A percentile compares a stretch with the other conserved stretches of the same genome.
These are phyloP conservation scores for Sclerotinia glacialis DNA, from an alignment of 2,329 filamentous ascomycete species.

Conservation along the genomic window DNA sequence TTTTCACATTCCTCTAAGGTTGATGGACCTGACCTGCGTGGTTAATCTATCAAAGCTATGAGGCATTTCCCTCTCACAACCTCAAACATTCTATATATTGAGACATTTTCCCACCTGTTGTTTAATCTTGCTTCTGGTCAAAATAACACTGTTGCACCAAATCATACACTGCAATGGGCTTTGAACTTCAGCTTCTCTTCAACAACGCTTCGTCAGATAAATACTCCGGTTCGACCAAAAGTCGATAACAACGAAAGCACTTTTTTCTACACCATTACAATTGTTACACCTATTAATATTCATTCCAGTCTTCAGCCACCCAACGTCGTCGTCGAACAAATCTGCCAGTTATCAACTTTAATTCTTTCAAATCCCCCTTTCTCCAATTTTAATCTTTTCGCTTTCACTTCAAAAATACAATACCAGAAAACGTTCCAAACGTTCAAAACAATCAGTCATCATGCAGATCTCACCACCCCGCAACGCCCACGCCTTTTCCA, in stretches of 20 bases:
- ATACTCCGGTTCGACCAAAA: constrained; percentile 12
- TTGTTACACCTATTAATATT: constrained; percentile 21
- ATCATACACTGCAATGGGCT: constrained; percentile 18
- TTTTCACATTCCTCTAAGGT: constrained; percentile 11
- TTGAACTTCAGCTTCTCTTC: constrained; percentile 10
- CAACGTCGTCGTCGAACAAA: constrained; percentile 2
- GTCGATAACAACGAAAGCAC: constrained; percentile 21
- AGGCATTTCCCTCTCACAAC: constrained; percentile 18
- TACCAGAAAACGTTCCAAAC: neutral
- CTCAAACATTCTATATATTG: constrained; percentile 19
- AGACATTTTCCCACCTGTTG: constrained; percentile 16
- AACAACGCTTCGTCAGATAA: constrained; percentile 17
- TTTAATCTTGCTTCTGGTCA: neutral
- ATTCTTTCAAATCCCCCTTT: neutral
- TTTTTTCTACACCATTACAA: constrained; percentile 15
- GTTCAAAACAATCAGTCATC: constrained; percentile 6
- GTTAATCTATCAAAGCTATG: neutral
- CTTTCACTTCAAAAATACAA: neutral
- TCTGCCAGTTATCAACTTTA: neutral
- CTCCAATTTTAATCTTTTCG: neutral
- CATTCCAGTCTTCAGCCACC: constrained; percentile 19
- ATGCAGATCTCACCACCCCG: constrained; percentile 24
- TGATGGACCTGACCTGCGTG: constrained; percentile 10
- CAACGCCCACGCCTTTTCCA: constrained; percentile 18
- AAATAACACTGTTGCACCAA: neutral